Percentiles rank a stretch among this genome's conserved stretches.
phyloP scores from a whole-genome alignment of 805 yeast species.

The Metschnikowia arizonensis region DNA sequence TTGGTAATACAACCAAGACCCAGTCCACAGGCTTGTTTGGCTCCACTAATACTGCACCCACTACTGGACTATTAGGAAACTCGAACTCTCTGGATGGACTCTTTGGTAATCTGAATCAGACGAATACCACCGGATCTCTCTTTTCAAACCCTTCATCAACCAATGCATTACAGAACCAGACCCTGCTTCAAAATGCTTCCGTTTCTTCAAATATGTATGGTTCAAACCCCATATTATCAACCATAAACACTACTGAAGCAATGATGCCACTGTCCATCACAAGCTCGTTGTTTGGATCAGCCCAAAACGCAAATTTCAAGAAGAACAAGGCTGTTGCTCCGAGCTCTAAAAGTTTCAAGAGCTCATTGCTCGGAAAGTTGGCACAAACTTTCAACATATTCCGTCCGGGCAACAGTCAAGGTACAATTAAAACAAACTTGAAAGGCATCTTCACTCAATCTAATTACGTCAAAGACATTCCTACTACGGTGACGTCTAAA shows the following conservation, averaged over 20 bases:
- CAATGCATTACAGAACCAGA: not conserved
- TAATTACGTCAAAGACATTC: constrained; percentile 18
- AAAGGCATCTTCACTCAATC: constrained; percentile 33
- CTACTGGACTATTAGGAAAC: constrained; percentile 23
- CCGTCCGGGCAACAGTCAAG: constrained; percentile 19
- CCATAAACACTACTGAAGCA: constrained; percentile 18
- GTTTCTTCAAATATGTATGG: constrained; percentile 27
- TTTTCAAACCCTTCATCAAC: not conserved
- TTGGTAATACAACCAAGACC: not conserved
- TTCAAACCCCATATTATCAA: constrained; percentile 23
- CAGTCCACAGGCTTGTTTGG: constrained; percentile 19
- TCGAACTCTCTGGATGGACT: constrained; percentile 12
- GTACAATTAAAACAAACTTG: constrained; percentile 5
- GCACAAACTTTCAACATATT: constrained; percentile 35
- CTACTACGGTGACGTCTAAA: not conserved
- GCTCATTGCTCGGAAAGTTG: constrained; percentile 29
- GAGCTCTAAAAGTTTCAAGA: constrained; percentile 15
- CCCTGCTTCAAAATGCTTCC: not conserved
- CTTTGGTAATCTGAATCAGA: not conserved
- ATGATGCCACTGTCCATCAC: constrained; percentile 36
- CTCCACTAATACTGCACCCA: constrained; percentile 6
- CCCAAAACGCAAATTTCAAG: constrained; percentile 7
- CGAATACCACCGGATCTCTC: constrained; percentile 2
- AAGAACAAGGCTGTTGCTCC: constrained; percentile 20
- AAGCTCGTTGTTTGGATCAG: constrained; percentile 20